phyloP scores from a whole-genome alignment of 768 basidiomycete genomes.

The Clavaria fumosa region DNA sequence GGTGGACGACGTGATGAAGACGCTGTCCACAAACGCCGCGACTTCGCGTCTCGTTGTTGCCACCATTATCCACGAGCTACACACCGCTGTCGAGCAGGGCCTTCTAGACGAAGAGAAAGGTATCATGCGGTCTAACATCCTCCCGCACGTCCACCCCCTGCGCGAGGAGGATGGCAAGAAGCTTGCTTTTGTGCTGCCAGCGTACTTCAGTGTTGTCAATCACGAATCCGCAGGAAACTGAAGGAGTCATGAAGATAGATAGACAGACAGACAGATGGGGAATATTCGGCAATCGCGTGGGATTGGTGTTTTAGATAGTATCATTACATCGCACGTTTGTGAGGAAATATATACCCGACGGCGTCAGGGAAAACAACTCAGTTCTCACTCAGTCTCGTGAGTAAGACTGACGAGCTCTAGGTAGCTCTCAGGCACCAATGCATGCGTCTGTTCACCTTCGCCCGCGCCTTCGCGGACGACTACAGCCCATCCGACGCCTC shows the following conservation, averaged over 20 bases:
- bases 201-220: no score
- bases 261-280: no score
- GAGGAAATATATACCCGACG: no score
- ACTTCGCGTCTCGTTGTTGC: constrained; percentile 66
- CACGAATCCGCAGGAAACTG: no score
- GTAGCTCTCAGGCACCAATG: constrained; percentile 70
- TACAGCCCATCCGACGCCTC: constrained; percentile 72
- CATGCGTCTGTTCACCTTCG: constrained; percentile 26
- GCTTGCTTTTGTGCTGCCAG: constrained; percentile 62
- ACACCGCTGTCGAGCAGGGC: constrained; percentile 34
- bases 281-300: no score
- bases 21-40: constrained; percentile 74
- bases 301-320: no score
- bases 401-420: constrained; percentile 41
- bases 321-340: no score
- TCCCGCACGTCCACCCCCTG: constrained; percentile 46
- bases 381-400: constrained; percentile 18
- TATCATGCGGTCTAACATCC: constrained; percentile 74
- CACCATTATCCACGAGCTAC: constrained; percentile 53
- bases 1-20: constrained; percentile 81
- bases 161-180: constrained; percentile 48
- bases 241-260: no score
- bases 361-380: no score
- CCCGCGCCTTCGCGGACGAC: constrained; percentile 19
- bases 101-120: constrained; percentile 59